phyloP scores from a whole-genome alignment of 2,329 filamentous ascomycete species.

The Tolypocladium paradoxum region DNA sequence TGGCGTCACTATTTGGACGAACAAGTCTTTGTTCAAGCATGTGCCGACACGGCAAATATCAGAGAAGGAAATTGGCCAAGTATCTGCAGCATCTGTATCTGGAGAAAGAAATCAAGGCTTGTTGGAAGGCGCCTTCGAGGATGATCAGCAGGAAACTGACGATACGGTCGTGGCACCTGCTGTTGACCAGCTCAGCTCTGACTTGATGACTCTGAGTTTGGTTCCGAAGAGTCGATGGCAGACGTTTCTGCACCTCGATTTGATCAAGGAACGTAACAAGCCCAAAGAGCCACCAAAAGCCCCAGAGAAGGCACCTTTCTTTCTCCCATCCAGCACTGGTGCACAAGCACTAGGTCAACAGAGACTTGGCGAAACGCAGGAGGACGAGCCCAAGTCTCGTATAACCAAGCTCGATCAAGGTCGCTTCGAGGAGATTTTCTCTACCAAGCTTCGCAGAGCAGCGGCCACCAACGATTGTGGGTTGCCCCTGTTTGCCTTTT shows the following conservation, averaged over 20 bases:
- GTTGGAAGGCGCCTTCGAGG: constrained; percentile 65
- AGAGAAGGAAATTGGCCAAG: constrained; percentile 57
- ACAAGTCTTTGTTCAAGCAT: constrained; percentile 82
- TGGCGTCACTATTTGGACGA: constrained; percentile 93
- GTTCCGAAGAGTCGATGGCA: constrained; percentile 91
- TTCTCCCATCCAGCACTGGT: constrained; percentile 59
- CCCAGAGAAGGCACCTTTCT: constrained; percentile 92
- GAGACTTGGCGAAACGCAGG: constrained; percentile 18
- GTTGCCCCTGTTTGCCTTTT: constrained; percentile 14
- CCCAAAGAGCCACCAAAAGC: constrained; percentile 84
- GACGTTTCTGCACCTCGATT: constrained; percentile 81
- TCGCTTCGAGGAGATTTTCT: constrained; percentile 47
- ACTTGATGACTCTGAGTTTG: constrained; percentile 80
- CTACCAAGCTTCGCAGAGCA: constrained; percentile 42
- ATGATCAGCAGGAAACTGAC: constrained; percentile 38
- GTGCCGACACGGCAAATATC: constrained; percentile 77
- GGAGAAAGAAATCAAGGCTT: constrained; percentile 71
- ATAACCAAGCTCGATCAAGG: constrained; percentile 56
- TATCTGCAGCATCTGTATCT: constrained; percentile 62
- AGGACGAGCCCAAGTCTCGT: constrained; percentile 45
- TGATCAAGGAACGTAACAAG: constrained; percentile 89
- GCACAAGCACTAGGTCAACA: constrained; percentile 28
- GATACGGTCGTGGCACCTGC: constrained; percentile 43
- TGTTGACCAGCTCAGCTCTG: constrained; percentile 67
- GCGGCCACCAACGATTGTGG: constrained; percentile 49